Percentiles rank a stretch among this genome's conserved stretches.
phyloP scores from a whole-genome alignment of 139 green algal genomes.

The Coelastrella sp. region DNA sequence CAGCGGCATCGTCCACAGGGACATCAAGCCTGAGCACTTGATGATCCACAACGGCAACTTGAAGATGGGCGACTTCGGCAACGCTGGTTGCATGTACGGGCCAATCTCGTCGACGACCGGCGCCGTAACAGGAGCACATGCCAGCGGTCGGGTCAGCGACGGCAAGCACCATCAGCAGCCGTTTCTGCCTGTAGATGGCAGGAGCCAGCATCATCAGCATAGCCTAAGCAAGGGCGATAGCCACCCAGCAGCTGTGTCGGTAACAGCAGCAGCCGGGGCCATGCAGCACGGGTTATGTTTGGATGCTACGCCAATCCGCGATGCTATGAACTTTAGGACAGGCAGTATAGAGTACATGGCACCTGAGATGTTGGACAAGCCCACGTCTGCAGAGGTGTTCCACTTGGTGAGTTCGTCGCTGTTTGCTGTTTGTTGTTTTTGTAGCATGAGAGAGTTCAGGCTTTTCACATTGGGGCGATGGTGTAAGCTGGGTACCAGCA shows the following conservation, averaged over 20 bases:
- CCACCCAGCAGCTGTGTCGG: not conserved
- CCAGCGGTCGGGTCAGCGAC: not conserved
- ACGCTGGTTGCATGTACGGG: slow-evolving; percentile 19
- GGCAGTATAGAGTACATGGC: slow-evolving; percentile 67
- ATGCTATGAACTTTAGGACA: slow-evolving; percentile 59
- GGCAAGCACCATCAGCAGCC: not conserved
- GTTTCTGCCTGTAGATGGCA: not conserved
- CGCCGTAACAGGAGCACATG: not conserved
- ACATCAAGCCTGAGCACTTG: slow-evolving; percentile 78
- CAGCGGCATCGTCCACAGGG: slow-evolving; percentile 61
- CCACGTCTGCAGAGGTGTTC: slow-evolving; percentile 71
- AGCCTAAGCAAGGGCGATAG: not conserved
- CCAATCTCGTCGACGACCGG: not conserved
- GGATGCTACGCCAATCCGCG: not conserved
- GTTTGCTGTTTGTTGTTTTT: too few relatives aligned
- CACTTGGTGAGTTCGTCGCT: slow-evolving; percentile 58
- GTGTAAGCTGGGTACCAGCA: not conserved
- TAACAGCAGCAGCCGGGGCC: slow-evolving; percentile 11
- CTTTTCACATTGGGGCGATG: not conserved
- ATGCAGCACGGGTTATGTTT: not conserved
- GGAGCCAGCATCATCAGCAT: not conserved
- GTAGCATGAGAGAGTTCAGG: not conserved
- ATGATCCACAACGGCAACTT: slow-evolving; percentile 53
- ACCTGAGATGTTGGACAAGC: slow-evolving; percentile 74
- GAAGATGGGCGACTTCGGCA: slow-evolving; percentile 65